Conservation (phyloP, 805 yeast genomes). For the Kurtzmaniella fragi region DNA sequence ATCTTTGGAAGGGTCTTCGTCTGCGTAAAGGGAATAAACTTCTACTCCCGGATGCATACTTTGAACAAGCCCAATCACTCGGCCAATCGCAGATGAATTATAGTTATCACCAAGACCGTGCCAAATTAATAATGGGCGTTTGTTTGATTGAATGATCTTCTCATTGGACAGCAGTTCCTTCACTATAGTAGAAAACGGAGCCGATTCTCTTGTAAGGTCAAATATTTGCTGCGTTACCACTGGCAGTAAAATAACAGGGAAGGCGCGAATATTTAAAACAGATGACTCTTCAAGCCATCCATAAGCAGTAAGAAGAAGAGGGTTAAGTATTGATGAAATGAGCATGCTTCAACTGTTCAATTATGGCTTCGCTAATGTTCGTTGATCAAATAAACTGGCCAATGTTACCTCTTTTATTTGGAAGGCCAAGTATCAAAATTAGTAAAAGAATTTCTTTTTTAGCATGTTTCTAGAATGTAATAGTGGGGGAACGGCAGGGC, state of each 20-base stretch:
- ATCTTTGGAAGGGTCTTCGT: constrained; percentile 47
- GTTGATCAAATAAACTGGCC: too few species aligned
- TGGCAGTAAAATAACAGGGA: background rate
- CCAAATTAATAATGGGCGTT: constrained; percentile 64
- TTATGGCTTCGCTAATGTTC: too few species aligned
- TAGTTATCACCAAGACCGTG: constrained; percentile 81
- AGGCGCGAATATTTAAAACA: background rate
- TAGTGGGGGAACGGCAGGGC: too few species aligned
- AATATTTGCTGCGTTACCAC: background rate
- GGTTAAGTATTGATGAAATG: background rate
- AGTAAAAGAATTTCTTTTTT: too few species aligned
- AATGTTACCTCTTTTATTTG: too few species aligned
- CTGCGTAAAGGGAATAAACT: constrained; percentile 51
- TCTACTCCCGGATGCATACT: constrained; percentile 44
- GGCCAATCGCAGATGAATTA: constrained; percentile 53
- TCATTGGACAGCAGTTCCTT: background rate
- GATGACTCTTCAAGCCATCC: background rate
- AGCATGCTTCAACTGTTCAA: too few species aligned
- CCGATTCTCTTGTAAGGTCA: background rate
- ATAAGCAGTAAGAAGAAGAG: background rate
- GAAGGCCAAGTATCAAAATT: too few species aligned
- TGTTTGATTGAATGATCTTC: background rate
- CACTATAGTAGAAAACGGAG: constrained; percentile 1
- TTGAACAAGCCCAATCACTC: constrained; percentile 39
- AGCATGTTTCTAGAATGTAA: too few species aligned